Evolutionary conservation across 1,284 basidiomycete species (phyloP).

Genomic region (Ceratobasidium sp.): DNA sequence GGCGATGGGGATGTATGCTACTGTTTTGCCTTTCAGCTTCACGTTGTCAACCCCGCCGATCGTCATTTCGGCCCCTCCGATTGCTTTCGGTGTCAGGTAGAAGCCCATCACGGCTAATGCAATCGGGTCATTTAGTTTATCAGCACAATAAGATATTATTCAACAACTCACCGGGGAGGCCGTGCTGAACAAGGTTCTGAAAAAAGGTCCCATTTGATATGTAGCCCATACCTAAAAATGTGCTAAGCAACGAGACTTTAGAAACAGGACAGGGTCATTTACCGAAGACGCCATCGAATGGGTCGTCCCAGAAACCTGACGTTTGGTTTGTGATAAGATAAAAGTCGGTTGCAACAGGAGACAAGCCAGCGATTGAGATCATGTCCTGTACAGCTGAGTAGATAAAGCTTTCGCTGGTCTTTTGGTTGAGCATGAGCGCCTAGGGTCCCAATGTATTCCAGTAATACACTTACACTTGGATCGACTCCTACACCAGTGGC

Average conservation of each 20-base stretch:
- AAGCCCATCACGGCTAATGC: conserved; percentile 59
- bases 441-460: not conserved
- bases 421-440: conserved; percentile 47
- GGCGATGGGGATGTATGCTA: conserved; percentile 58
- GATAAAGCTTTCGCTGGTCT: conserved; percentile 35
- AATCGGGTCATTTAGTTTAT: no score
- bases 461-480: conserved; percentile 52
- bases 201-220: conserved; percentile 54
- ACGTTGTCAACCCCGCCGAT: conserved; percentile 64
- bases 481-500: conserved; percentile 67
- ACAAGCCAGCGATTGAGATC: conserved; percentile 61
- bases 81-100: conserved; percentile 62
- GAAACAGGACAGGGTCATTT: conserved; percentile 6
- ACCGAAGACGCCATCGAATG: conserved; percentile 56
- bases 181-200: conserved; percentile 16
- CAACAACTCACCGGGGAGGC: conserved; percentile 5
- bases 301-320: conserved; percentile 62
- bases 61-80: conserved; percentile 65
- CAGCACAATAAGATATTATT: not conserved
- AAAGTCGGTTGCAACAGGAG: conserved; percentile 56
- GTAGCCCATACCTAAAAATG: conserved; percentile 62
- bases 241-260: conserved; percentile 57
- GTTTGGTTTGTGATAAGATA: conserved; percentile 66
- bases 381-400: conserved; percentile 55
- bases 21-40: conserved; percentile 61